These are phyloP conservation scores for Mycena amicta DNA, from an alignment of 768 basidiomycete species.

Conservation along the genomic window DNA sequence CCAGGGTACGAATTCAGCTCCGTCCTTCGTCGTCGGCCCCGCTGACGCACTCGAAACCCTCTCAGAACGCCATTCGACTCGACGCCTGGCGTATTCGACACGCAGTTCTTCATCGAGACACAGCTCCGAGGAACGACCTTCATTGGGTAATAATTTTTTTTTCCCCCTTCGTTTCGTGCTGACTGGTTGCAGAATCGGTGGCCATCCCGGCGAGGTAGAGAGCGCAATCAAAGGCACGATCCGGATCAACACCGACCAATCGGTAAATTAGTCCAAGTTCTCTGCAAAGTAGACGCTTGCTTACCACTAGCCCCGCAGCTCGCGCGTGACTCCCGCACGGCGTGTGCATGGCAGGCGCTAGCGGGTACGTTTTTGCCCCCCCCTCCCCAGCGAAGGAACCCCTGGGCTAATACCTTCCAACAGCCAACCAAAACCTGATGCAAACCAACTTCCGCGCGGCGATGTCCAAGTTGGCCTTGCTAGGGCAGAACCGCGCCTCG, in stretches of 20 bases:
- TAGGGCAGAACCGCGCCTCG: slow-evolving; percentile 29
- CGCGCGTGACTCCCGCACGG: slow-evolving; percentile 33
- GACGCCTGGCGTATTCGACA: slow-evolving; percentile 33
- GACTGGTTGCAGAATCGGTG: slow-evolving; percentile 24
- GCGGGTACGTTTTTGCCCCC: slow-evolving; percentile 26
- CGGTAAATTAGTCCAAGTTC: slow-evolving; percentile 19
- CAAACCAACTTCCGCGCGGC: slow-evolving; percentile 29
- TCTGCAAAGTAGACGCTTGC: no score
- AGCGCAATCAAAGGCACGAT: slow-evolving; percentile 21
- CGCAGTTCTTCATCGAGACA: slow-evolving; percentile 37
- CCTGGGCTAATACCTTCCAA: background rate
- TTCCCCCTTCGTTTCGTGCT: slow-evolving; percentile 24
- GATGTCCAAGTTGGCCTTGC: slow-evolving; percentile 35
- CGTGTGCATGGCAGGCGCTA: slow-evolving; percentile 40
- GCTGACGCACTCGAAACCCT: background rate
- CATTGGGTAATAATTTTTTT: slow-evolving; percentile 23
- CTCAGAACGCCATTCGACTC: slow-evolving; percentile 21
- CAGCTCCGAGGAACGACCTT: slow-evolving; percentile 30
- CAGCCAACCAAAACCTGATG: slow-evolving; percentile 27
- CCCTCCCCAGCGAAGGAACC: no score
- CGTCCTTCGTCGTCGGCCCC: background rate
- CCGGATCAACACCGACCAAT: slow-evolving; percentile 21
- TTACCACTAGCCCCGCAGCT: slow-evolving; percentile 30
- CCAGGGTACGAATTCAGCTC: background rate
- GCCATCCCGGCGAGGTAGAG: slow-evolving; percentile 24